These are phyloP conservation scores for Penicillium nordicum DNA, from an alignment of 2,329 filamentous ascomycete genomes.

Conservation along the genomic window DNA sequence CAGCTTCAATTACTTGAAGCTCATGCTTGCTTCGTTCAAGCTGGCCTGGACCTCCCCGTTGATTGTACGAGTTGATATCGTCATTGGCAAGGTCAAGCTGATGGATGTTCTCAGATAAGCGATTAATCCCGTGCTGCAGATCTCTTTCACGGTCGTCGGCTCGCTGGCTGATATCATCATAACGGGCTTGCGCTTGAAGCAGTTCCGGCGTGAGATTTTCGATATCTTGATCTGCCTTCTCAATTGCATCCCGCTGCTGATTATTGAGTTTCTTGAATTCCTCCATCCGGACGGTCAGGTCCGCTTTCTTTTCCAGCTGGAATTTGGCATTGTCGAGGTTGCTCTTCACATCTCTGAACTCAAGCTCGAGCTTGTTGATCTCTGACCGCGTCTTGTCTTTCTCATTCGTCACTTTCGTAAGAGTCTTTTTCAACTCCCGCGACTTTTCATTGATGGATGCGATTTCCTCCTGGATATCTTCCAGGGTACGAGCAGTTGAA, in stretches of 20 bases:
- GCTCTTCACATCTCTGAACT: conserved; percentile 70
- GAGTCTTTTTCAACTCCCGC: conserved; percentile 59
- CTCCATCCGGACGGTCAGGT: conserved; percentile 67
- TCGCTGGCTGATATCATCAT: conserved; percentile 71
- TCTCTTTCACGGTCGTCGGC: conserved; percentile 70
- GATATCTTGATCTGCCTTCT: conserved; percentile 68
- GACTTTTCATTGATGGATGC: conserved; percentile 64
- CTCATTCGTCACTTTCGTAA: conserved; percentile 65
- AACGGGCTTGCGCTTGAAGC: conserved; percentile 68
- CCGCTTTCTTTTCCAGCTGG: conserved; percentile 76
- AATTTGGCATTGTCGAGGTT: conserved; percentile 68
- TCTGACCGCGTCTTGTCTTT: conserved; percentile 67
- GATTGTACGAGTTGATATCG: conserved; percentile 76
- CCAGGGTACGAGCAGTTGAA: conserved; percentile 64
- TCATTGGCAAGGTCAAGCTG: conserved; percentile 71
- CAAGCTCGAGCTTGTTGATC: conserved; percentile 69
- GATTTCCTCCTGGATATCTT: conserved; percentile 79
- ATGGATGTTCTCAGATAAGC: conserved; percentile 68
- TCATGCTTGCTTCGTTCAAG: conserved; percentile 67
- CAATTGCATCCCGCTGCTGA: conserved; percentile 67
- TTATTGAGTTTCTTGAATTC: conserved; percentile 65
- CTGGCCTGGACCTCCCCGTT: conserved; percentile 68
- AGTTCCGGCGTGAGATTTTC: conserved; percentile 72
- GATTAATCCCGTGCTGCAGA: conserved; percentile 67
- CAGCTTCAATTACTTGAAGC: conserved; percentile 64